phyloP scores from a whole-genome alignment of 495 filamentous ascomycete species.

The Aspergillus ostianus region DNA sequence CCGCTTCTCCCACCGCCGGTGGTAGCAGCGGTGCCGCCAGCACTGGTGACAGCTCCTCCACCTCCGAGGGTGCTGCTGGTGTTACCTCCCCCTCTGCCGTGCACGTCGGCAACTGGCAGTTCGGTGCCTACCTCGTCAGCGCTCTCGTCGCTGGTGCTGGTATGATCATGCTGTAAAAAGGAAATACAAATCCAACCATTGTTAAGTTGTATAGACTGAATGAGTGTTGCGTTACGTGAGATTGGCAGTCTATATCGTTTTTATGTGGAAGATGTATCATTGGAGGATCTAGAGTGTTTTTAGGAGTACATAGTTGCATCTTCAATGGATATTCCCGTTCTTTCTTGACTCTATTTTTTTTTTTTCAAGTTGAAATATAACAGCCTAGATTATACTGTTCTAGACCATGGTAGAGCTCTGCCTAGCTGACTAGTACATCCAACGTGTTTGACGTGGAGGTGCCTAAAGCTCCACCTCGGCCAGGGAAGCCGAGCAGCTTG shows the following conservation, averaged over 20 bases:
- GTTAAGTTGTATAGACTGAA: no score
- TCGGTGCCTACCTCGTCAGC: slow-evolving; percentile 66
- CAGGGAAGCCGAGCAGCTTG: not conserved
- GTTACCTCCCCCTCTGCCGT: slow-evolving; percentile 51
- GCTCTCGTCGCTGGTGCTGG: slow-evolving; percentile 66
- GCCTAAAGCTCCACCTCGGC: not conserved
- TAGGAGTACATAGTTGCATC: not conserved
- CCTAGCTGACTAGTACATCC: not conserved
- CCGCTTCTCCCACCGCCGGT: slow-evolving; percentile 58
- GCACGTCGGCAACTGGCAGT: slow-evolving; percentile 59
- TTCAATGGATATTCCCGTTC: not conserved
- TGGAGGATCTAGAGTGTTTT: not conserved
- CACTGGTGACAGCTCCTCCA: slow-evolving; percentile 24
- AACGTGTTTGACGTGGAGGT: not conserved
- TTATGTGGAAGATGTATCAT: not conserved
- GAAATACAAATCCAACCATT: no score
- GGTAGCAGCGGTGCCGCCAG: slow-evolving; percentile 47
- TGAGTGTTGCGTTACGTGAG: no score
- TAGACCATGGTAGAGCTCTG: not conserved
- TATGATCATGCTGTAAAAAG: slow-evolving; percentile 72
- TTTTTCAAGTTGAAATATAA: not conserved
- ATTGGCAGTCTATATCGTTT: not conserved
- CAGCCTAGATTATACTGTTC: not conserved
- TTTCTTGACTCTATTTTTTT: not conserved
- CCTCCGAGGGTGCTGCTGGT: slow-evolving; percentile 41